Conservation (phyloP, 164 flowering plant species). For the Echeveria elegans region DNA sequence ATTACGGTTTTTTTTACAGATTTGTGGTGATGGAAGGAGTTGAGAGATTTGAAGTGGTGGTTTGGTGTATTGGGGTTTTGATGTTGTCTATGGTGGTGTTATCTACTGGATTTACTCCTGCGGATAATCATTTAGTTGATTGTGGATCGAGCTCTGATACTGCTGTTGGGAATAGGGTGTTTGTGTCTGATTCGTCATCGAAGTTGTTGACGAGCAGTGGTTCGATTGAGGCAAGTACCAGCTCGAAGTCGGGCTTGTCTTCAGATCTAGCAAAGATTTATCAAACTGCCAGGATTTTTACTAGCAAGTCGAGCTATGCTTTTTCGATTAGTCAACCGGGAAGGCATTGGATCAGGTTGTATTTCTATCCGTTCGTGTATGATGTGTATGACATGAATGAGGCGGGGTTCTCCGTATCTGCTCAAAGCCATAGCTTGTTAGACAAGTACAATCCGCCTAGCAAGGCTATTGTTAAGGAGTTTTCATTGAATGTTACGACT, state of each 20-base stretch:
- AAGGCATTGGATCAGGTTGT: conserved; percentile 71
- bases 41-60: conserved; percentile 11
- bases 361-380: conserved; percentile 51
- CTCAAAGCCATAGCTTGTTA: conserved; percentile 35
- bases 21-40: conserved; percentile 25
- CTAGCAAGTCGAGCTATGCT: conserved; percentile 31
- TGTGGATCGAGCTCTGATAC: conserved; percentile 54
- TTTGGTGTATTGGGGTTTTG: conserved; percentile 21
- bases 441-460: conserved; percentile 24
- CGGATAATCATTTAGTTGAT: conserved; percentile 45
- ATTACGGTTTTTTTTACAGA: neutral
- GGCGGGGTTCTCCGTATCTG: conserved; percentile 46
- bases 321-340: conserved; percentile 35
- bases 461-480: conserved; percentile 33
- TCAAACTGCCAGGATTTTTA: conserved; percentile 53
- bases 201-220: conserved; percentile 35
- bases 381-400: conserved; percentile 28
- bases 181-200: conserved; percentile 39
- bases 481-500: conserved; percentile 37
- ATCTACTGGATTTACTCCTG: conserved; percentile 36
- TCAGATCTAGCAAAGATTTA: conserved; percentile 25
- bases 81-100: conserved; percentile 18
- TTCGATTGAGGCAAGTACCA: conserved; percentile 26
- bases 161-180: conserved; percentile 33
- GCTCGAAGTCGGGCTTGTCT: conserved; percentile 22